These are phyloP conservation scores for Smallanthus sonchifolius DNA, from an alignment of 129 eudicot species.

Conservation along the genomic window DNA sequence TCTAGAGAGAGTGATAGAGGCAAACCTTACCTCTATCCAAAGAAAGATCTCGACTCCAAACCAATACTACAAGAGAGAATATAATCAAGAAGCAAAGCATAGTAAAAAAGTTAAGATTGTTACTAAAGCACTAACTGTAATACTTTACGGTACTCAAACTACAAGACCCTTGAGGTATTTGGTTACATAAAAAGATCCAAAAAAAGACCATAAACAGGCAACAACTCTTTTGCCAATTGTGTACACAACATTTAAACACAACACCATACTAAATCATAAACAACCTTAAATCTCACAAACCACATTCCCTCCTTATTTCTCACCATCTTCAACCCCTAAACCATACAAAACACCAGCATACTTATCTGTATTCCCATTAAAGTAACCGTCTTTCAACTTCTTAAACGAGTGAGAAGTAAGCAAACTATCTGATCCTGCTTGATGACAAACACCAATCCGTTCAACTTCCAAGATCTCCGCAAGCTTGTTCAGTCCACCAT, in stretches of 20 bases:
- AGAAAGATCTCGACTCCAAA: too few species aligned
- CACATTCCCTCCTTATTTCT: conserved; percentile 36
- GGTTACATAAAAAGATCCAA: conserved; percentile 42
- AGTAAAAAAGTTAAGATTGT: conserved; percentile 47
- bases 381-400: conserved; percentile 68
- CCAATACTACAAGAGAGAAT: conserved; percentile 1
- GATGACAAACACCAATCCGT: conserved; percentile 63
- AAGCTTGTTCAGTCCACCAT: conserved; percentile 83
- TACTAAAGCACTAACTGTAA: conserved; percentile 60
- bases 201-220: conserved; percentile 38
- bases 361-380: conserved; percentile 64
- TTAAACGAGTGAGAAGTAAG: conserved; percentile 66
- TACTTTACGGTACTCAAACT: conserved; percentile 64
- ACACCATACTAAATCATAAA: conserved; percentile 34
- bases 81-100: conserved; percentile 7
- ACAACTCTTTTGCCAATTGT: conserved; percentile 50
- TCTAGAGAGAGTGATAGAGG: too few species aligned
- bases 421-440: conserved; percentile 91
- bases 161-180: conserved; percentile 45
- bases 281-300: conserved; percentile 27
- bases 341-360: conserved; percentile 89
- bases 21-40: too few species aligned
- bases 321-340: conserved; percentile 66
- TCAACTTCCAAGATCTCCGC: conserved; percentile 55
- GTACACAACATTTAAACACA: conserved; percentile 38